Percentiles rank a stretch among this genome's conserved stretches.
Conservation (phyloP, 2,329 filamentous ascomycete genomes). For the Sporothrix globosa region DNA sequence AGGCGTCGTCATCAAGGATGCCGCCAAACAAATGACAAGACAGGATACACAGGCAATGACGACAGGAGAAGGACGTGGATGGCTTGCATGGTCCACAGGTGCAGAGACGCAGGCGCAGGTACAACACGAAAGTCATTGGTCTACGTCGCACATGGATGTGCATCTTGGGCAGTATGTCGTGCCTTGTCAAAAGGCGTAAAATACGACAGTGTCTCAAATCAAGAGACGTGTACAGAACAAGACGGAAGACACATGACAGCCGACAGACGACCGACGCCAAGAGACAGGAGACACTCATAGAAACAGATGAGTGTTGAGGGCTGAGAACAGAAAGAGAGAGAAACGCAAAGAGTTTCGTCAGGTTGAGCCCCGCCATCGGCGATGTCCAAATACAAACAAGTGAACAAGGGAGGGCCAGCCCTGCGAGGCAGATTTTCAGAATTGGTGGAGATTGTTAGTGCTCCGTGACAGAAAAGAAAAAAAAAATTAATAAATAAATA, state of each 20-base stretch:
- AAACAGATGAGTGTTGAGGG: neutral
- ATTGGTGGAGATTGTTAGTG: neutral
- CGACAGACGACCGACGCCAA: neutral
- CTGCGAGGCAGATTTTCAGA: slow-evolving; percentile 31
- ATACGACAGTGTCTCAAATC: neutral
- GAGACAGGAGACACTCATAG: too few species aligned
- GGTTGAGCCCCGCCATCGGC: neutral
- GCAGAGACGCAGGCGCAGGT: neutral
- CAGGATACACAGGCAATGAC: neutral
- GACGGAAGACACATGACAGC: neutral
- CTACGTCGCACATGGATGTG: neutral
- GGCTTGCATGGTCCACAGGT: neutral
- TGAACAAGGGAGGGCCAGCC: slow-evolving; percentile 22
- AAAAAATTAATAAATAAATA: too few species aligned
- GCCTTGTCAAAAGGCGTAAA: neutral
- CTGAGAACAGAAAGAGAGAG: neutral
- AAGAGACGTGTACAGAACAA: neutral
- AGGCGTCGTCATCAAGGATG: neutral
- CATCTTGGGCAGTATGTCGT: neutral
- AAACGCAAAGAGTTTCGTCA: neutral
- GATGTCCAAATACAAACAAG: slow-evolving; percentile 7
- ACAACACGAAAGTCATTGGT: neutral
- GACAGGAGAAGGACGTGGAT: neutral
- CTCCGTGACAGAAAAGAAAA: neutral
- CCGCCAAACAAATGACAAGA: neutral